Percentiles rank a stretch among this genome's conserved stretches.
These are phyloP conservation scores for Cytidiella melzeri DNA, from an alignment of 768 basidiomycete species.

Conservation along the genomic window DNA sequence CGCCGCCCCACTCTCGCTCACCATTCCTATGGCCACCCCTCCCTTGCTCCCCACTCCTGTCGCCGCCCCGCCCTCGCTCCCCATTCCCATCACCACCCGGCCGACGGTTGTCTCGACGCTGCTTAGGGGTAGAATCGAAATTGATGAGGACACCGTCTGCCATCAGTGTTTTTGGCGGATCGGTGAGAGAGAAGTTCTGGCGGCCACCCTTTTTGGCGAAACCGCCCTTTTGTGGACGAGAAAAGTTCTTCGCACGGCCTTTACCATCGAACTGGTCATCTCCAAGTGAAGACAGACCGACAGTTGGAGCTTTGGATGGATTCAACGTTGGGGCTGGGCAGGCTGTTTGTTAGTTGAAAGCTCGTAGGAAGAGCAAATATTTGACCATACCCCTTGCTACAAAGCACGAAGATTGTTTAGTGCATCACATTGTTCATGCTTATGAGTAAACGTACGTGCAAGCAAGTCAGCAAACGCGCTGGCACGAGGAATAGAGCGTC, in stretches of 20 bases:
- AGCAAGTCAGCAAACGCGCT: conserved; percentile 18
- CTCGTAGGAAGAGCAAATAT: too few species aligned
- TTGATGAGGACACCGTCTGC: not conserved
- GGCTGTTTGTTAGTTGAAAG: too few species aligned
- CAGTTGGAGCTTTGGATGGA: not conserved
- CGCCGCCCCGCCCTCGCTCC: not conserved
- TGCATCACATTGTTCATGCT: not conserved
- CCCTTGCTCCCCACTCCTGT: not conserved
- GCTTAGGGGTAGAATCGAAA: not conserved
- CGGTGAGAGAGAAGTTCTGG: too few species aligned
- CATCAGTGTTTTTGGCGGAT: too few species aligned
- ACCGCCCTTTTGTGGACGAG: not conserved
- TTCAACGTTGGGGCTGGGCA: too few species aligned
- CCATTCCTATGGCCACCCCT: not conserved
- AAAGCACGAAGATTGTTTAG: not conserved
- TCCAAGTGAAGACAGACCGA: not conserved
- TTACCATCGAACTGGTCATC: conserved; percentile 7
- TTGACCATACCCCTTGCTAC: not conserved
- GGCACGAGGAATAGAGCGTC: conserved; percentile 9
- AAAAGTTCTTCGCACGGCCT: not conserved
- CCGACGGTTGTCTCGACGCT: not conserved
- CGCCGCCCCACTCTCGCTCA: not conserved
- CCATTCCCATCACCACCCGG: not conserved
- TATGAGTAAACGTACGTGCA: conserved; percentile 17
- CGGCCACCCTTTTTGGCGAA: not conserved